Evolutionary conservation across 2,329 filamentous ascomycete species (phyloP).

Genomic region (Aspergillus bombycis): DNA sequence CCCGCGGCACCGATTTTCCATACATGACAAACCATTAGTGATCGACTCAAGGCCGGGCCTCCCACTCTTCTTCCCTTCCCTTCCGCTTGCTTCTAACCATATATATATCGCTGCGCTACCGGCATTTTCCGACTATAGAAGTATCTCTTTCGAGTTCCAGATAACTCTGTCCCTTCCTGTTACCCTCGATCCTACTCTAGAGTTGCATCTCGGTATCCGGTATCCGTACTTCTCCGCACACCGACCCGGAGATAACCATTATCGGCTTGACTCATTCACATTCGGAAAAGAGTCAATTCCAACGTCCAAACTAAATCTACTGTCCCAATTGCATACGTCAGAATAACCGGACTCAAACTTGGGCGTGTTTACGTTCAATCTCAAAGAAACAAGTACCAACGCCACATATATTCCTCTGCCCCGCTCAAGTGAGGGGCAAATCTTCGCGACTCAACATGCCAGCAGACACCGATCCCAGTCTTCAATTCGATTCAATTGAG

Average conservation of each 20-base stretch:
- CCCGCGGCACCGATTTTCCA: not conserved
- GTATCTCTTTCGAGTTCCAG: not conserved
- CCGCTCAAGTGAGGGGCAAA: constrained; percentile 31
- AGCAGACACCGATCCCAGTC: constrained; percentile 35
- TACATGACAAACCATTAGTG: constrained; percentile 6
- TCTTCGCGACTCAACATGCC: constrained; percentile 33
- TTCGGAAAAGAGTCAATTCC: not conserved
- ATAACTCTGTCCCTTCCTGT: not conserved
- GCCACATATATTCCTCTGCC: constrained; percentile 2
- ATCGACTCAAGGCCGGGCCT: not conserved
- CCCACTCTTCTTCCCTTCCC: not conserved
- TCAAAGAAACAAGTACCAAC: not conserved
- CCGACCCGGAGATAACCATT: not conserved
- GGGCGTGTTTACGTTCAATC: not conserved
- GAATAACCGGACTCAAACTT: not conserved
- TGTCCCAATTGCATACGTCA: not conserved
- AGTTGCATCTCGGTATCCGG: not conserved
- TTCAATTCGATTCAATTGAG: constrained; percentile 47
- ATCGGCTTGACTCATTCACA: constrained; percentile 1
- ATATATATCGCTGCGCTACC: not conserved
- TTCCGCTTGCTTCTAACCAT: constrained; percentile 2
- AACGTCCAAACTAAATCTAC: not conserved
- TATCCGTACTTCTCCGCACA: not conserved
- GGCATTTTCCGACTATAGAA: not conserved
- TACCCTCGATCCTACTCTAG: not conserved